Conservation (phyloP, 225 moss, liverwort and hornwort genomes). For the Ulota crispa region DNA sequence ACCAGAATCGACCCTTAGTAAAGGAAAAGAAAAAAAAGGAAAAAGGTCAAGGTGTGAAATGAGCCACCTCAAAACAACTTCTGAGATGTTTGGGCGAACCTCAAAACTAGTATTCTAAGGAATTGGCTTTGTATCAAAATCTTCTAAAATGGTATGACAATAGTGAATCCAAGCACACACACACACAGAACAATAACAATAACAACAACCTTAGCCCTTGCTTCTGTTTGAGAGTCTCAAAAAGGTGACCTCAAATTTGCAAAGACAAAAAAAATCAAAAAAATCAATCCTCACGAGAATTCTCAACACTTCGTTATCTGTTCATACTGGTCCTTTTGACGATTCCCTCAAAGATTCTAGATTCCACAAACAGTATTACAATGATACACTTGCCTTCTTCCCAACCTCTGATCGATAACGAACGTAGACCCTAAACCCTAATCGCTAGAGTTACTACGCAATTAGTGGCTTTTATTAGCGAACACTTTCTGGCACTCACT, state of each 20-base stretch:
- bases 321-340: neutral
- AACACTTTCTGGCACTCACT: neutral
- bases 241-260: conserved; percentile 65
- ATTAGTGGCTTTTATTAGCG: conserved; percentile 12
- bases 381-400: neutral
- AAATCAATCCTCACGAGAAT: conserved; percentile 13
- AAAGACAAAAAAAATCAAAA: conserved; percentile 33
- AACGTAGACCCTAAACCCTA: neutral
- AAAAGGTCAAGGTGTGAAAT: conserved; percentile 3
- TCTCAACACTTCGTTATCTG: conserved; percentile 16
- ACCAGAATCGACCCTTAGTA: conserved; percentile 7
- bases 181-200: neutral
- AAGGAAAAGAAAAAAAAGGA: neutral
- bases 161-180: neutral
- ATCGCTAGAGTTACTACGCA: neutral
- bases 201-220: conserved; percentile 2
- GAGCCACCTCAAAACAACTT: conserved; percentile 56
- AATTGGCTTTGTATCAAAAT: neutral
- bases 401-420: conserved; percentile 11
- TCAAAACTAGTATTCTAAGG: conserved; percentile 24
- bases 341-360: conserved; percentile 5
- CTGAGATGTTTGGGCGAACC: conserved; percentile 51
- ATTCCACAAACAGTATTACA: neutral
- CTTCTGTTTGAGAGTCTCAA: conserved; percentile 57
- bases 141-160: conserved; percentile 11